Conservation (phyloP, 495 filamentous ascomycete genomes). For the Rusavskia elegans region DNA sequence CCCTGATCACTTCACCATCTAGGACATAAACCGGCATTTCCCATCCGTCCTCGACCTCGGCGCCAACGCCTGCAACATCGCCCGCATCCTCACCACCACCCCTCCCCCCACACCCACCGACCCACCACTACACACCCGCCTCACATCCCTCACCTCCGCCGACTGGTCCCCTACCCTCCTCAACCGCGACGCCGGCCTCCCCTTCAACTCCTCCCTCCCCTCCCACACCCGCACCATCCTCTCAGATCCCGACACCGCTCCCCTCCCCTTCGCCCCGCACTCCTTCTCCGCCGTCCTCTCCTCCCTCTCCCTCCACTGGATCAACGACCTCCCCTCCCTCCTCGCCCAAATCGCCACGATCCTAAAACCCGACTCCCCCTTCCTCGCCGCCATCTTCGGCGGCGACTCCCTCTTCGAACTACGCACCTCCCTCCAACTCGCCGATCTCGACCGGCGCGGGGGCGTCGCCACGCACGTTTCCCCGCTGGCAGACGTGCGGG, state of each 20-base stretch:
- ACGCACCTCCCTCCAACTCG: slow-evolving; percentile 82
- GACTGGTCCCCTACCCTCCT: slow-evolving; percentile 68
- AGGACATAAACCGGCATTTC: slow-evolving; percentile 87
- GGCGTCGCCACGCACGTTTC: slow-evolving; percentile 78
- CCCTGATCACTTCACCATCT: background rate
- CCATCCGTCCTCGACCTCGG: slow-evolving; percentile 81
- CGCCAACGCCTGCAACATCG: slow-evolving; percentile 91
- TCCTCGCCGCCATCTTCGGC: slow-evolving; percentile 91
- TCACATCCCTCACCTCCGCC: slow-evolving; percentile 57
- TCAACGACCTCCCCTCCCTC: slow-evolving; percentile 82
- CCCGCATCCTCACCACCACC: slow-evolving; percentile 54
- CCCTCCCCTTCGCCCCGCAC: slow-evolving; percentile 59
- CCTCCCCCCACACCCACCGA: slow-evolving; percentile 41
- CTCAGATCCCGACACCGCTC: slow-evolving; percentile 36
- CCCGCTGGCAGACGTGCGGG: slow-evolving; percentile 80
- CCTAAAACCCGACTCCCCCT: slow-evolving; percentile 80
- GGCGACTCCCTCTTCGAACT: slow-evolving; percentile 92
- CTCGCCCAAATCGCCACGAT: slow-evolving; percentile 66
- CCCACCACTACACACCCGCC: slow-evolving; percentile 46
- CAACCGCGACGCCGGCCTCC: slow-evolving; percentile 60
- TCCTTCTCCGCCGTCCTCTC: slow-evolving; percentile 80
- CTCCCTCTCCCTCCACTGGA: slow-evolving; percentile 85
- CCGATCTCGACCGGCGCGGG: slow-evolving; percentile 73
- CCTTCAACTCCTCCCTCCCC: slow-evolving; percentile 55
- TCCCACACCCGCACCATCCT: slow-evolving; percentile 56